Base-by-base conservation (phyloP, 1,284 basidiomycete genomes). In the Coriolopsis trogii region DNA sequence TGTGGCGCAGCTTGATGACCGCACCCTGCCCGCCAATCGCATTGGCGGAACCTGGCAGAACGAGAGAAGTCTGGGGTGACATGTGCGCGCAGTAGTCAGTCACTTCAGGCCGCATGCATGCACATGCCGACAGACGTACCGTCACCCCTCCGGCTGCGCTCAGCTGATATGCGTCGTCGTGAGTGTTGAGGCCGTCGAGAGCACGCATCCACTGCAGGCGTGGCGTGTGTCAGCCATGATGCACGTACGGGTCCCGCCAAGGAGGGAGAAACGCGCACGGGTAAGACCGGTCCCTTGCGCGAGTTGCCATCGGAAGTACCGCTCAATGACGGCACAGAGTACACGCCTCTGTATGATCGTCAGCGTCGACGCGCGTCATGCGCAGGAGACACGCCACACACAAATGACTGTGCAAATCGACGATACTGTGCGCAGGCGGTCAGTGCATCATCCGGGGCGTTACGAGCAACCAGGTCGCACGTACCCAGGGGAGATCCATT, bases 31-130 rank as follows among this genome's bases (percentile, higher is more conserved):
- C 66, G 18, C 65, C 78, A 31, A 80, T 76, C 15, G 72, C 74
- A 60, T 78, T 71, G 8, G 73, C 77, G 5, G 72, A 75, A 6
- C 79, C 79, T 2, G 79, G 78, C 0, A 81, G 70, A 10, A 79
- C 67, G 20, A 79, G 66, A 9, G 73, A 63, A 0, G 77, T 58
- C 56, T 58, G 36, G 24, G 9, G 4, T 4, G 13, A 10, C 6
- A 20, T n/a, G 37, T n/a, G 24, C 5, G 23, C 7, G 15, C 4
- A 9, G 3, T 12, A 18, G 16, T 12, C 29, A 15, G n/a, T 36
- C 8, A 30, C 10, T 18, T 6, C 4, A 10, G 45, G 12, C 45
- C 43, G 2, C 9, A 2, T 3, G 10, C 15, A 4, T 4, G 5
- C 3, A 13, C 7, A 30, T 12, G 25, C 6, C 3, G 10, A 1